These are phyloP conservation scores for Aspergillus haitiensis DNA, from an alignment of 495 filamentous ascomycete genomes.

Conservation along the genomic window DNA sequence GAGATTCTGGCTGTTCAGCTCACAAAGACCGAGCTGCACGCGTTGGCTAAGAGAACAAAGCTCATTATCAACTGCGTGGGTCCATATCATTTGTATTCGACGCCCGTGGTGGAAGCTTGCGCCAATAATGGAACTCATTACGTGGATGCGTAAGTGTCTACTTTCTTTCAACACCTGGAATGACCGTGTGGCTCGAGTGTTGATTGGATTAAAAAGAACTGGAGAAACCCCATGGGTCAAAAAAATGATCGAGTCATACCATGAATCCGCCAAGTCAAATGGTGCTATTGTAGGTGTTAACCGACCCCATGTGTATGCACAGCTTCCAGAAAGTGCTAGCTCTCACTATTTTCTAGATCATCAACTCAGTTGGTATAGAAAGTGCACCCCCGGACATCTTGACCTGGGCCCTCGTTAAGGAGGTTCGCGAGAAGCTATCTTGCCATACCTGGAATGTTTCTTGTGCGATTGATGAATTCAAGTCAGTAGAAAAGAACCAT, in stretches of 20 bases:
- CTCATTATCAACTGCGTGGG: slow-evolving; percentile 83
- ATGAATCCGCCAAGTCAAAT: slow-evolving; percentile 67
- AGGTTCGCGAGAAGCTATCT: slow-evolving; percentile 59
- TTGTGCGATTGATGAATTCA: slow-evolving; percentile 61
- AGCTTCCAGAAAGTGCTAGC: not conserved
- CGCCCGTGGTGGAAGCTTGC: slow-evolving; percentile 83
- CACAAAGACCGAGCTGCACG: slow-evolving; percentile 59
- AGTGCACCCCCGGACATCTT: slow-evolving; percentile 81
- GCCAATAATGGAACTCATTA: slow-evolving; percentile 87
- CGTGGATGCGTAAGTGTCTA: slow-evolving; percentile 64
- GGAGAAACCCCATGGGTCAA: slow-evolving; percentile 82
- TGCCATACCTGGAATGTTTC: slow-evolving; percentile 59
- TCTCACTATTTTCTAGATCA: slow-evolving; percentile 56
- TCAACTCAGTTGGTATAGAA: slow-evolving; percentile 83
- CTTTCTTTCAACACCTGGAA: not conserved
- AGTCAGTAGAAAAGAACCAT: slow-evolving; percentile 36
- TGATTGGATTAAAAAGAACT: slow-evolving; percentile 50
- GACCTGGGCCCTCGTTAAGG: slow-evolving; percentile 65
- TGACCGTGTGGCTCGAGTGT: not conserved
- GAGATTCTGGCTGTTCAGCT: slow-evolving; percentile 65
- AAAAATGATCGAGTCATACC: slow-evolving; percentile 78
- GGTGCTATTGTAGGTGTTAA: slow-evolving; percentile 63
- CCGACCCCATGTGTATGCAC: not conserved
- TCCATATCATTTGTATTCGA: slow-evolving; percentile 77
- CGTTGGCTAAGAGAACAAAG: slow-evolving; percentile 71